A percentile compares a stretch with the other conserved stretches of the same genome.
Conservation (phyloP, 1,139 yeast genomes). For the Suzukiozyma palmioleophila region DNA sequence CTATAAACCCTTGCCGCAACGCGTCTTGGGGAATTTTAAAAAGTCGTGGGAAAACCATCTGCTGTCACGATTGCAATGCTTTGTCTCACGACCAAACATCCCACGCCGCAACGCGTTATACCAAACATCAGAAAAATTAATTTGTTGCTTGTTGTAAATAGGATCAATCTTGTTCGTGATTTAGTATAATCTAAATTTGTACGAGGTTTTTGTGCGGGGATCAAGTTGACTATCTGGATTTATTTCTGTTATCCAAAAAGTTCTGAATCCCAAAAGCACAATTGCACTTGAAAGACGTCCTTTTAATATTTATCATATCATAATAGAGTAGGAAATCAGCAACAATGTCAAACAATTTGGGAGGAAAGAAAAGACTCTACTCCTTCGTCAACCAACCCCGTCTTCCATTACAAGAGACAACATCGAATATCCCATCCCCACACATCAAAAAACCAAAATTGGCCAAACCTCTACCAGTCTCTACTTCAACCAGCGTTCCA, state of each 20-base stretch:
- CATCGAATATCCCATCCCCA: slow-evolving; percentile 40
- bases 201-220: too few species aligned
- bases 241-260: too few species aligned
- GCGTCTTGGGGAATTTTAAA: background rate
- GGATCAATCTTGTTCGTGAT: too few species aligned
- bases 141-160: too few species aligned
- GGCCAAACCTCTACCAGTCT: slow-evolving; percentile 3
- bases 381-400: slow-evolving; percentile 18
- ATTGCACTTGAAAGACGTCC: too few species aligned
- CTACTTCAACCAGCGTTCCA: background rate
- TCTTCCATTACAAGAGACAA: slow-evolving; percentile 41
- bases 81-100: background rate
- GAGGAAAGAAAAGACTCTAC: slow-evolving; percentile 10
- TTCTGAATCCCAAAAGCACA: too few species aligned
- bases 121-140: background rate
- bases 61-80: background rate
- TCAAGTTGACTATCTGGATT: too few species aligned
- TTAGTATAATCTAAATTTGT: too few species aligned
- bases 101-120: background rate
- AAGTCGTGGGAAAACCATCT: background rate
- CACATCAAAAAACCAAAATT: slow-evolving; percentile 25
- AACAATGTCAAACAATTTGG: slow-evolving; percentile 1
- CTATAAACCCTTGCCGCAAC: background rate
- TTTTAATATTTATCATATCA: background rate
- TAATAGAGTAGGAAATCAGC: background rate